A percentile compares a stretch with the other conserved stretches of the same genome.
Conservation (phyloP, 2,329 filamentous ascomycete genomes). For the Fusarium sp. region DNA sequence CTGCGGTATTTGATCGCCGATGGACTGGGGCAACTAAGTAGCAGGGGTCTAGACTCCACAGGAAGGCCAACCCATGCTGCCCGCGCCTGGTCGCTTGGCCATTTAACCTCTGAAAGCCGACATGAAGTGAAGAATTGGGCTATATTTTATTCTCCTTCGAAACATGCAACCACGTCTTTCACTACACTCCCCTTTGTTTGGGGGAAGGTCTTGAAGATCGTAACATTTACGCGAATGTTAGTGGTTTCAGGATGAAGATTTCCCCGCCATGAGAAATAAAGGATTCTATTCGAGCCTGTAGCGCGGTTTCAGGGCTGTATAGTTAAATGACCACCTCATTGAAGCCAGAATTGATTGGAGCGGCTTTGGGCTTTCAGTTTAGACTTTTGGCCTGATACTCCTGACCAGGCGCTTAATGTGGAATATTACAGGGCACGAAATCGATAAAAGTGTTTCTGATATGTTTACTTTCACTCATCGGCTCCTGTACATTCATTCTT, state of each 20-base stretch:
- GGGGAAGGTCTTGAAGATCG: not conserved
- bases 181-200: not conserved
- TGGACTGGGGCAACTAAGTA: not conserved
- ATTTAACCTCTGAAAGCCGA: not conserved
- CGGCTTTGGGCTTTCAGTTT: not conserved
- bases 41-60: not conserved
- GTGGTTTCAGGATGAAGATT: not conserved
- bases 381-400: not conserved
- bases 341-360: not conserved
- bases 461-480: not conserved
- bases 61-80: not conserved
- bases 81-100: not conserved
- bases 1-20: no score
- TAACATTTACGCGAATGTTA: not conserved
- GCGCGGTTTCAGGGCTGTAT: not conserved
- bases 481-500: not conserved
- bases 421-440: fast-evolving
- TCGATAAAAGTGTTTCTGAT: not conserved
- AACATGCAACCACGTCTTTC: not conserved
- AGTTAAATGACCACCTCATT: not conserved
- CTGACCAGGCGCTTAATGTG: not conserved
- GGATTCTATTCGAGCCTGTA: not conserved
- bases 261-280: not conserved
- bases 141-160: fast-evolving
- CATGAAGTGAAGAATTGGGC: fast-evolving